Evolutionary conservation across 306 rosid genomes (phyloP).

Genomic region (Dryas alaskensis): DNA sequence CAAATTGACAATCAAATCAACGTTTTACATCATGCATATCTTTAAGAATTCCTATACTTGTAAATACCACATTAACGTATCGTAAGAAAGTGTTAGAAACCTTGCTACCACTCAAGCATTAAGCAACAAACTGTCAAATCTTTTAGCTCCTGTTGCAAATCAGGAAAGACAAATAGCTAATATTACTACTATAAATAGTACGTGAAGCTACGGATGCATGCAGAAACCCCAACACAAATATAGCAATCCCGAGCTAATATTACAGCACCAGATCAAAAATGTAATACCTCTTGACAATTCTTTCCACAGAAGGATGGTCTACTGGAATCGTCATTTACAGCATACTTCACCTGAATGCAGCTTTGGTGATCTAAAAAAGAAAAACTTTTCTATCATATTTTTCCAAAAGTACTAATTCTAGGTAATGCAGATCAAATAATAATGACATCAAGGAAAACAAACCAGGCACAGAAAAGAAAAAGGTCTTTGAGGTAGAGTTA

Average conservation of each 20-base stretch:
- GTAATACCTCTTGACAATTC: slow-evolving; percentile 69
- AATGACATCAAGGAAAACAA: slow-evolving; percentile 8
- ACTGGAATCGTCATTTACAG: slow-evolving; percentile 31
- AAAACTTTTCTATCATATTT: not conserved
- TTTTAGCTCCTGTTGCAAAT: not conserved
- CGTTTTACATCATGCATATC: slow-evolving; percentile 1
- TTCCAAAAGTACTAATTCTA: not conserved
- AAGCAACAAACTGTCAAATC: not conserved
- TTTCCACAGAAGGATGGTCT: slow-evolving; percentile 58
- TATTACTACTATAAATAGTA: not conserved
- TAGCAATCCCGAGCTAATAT: slow-evolving; percentile 14
- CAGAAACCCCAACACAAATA: not conserved
- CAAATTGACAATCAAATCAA: not conserved
- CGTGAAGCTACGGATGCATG: slow-evolving; percentile 11
- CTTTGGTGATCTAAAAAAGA: slow-evolving; percentile 57
- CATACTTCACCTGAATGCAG: slow-evolving; percentile 48
- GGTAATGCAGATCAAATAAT: not conserved
- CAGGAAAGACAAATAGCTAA: not conserved
- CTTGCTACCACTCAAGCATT: slow-evolving; percentile 1
- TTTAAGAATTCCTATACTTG: not conserved
- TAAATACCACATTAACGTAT: not conserved
- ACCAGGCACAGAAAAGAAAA: not conserved
- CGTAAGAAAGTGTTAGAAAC: not conserved
- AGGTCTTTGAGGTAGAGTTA: slow-evolving; percentile 11
- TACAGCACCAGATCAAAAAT: slow-evolving; percentile 22